A percentile compares a stretch with the other conserved stretches of the same genome.
phyloP scores from a whole-genome alignment of 352 stramenopile species.

The Aphanomyces stellatus region DNA sequence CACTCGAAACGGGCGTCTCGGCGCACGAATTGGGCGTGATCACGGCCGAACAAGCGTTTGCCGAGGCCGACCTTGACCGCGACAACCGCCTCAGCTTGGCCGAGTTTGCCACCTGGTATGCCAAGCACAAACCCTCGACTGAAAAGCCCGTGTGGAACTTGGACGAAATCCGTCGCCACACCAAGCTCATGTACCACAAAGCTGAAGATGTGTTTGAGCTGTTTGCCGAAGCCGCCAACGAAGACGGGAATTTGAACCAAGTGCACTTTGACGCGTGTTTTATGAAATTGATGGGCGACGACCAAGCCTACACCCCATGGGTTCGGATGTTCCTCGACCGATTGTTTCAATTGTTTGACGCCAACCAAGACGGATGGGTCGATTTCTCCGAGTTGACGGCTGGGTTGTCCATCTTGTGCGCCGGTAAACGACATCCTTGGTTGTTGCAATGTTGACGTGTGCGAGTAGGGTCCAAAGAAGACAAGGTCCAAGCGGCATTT shows the following conservation, averaged over 20 bases:
- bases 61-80: slow-evolving; percentile 20
- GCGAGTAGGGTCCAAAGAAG: slow-evolving; percentile 20
- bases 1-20: slow-evolving; percentile 4
- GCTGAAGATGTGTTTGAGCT: slow-evolving; percentile 25
- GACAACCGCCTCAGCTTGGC: slow-evolving; percentile 33
- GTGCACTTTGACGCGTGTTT: slow-evolving; percentile 35
- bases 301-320: background rate
- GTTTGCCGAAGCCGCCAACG: slow-evolving; percentile 23
- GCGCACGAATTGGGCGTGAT: slow-evolving; percentile 10
- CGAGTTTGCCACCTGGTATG: slow-evolving; percentile 51
- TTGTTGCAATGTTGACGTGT: background rate
- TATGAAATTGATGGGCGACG: background rate
- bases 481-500: slow-evolving; percentile 25
- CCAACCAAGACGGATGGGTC: slow-evolving; percentile 22
- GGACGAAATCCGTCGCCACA: background rate
- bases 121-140: background rate
- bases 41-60: slow-evolving; percentile 24
- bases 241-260: slow-evolving; percentile 59
- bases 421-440: background rate
- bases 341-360: slow-evolving; percentile 27
- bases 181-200: slow-evolving; percentile 19
- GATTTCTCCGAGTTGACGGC: slow-evolving; percentile 27
- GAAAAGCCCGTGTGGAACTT: background rate
- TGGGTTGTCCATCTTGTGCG: slow-evolving; percentile 28
- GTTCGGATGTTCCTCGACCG: slow-evolving; percentile 8